Conservation (phyloP, 306 rosid genomes). For the Cucurbita ficifolia region DNA sequence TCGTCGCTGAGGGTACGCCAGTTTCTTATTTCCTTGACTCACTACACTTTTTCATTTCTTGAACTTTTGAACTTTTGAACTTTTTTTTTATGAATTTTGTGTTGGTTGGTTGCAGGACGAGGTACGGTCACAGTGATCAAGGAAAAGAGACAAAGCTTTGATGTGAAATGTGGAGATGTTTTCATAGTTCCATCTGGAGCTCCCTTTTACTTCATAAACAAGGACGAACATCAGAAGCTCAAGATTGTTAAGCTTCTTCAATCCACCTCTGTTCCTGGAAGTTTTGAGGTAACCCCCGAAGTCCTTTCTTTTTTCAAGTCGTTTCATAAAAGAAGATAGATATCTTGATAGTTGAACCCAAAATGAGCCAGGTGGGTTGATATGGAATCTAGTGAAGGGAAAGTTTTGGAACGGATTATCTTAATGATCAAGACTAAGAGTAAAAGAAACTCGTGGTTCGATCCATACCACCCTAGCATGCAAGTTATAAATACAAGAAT, state of each 20-base stretch:
- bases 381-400: too few species aligned
- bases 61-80: too few species aligned
- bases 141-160: constrained; percentile 30
- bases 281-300: constrained; percentile 21
- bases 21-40: neutral
- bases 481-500: too few species aligned
- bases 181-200: constrained; percentile 40
- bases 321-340: too few species aligned
- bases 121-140: constrained; percentile 31
- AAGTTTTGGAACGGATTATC: too few species aligned
- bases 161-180: constrained; percentile 42
- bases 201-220: constrained; percentile 38
- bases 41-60: too few species aligned
- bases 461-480: too few species aligned
- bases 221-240: constrained; percentile 43
- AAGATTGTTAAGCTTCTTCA: constrained; percentile 22
- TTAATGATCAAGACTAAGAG: too few species aligned
- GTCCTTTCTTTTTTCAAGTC: neutral
- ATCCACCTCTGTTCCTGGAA: constrained; percentile 27
- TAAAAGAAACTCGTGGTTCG: too few species aligned
- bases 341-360: too few species aligned
- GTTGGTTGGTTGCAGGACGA: constrained; percentile 20
- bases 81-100: neutral
- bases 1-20: constrained; percentile 29
- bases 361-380: too few species aligned